Evolutionary conservation across 2,329 filamentous ascomycete genomes (phyloP), one percentile per base, ranked within the genome.

Genomic region (Talaromyces funiculosus): DNA sequence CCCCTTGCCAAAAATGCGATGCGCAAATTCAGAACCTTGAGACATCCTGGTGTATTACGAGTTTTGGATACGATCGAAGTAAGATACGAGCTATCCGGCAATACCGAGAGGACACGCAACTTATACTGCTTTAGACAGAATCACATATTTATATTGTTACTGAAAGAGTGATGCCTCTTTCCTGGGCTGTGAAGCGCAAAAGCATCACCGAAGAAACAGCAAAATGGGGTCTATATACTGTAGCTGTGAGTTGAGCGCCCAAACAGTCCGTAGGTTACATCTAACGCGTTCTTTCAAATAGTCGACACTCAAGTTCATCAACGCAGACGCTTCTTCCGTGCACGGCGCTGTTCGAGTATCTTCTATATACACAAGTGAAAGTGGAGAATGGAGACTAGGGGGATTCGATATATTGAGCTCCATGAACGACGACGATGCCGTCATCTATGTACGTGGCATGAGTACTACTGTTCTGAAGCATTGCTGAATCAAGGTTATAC

Each of bases 131-230:
- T 45, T 68, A 94, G 89, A 96, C 92, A 70, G 94, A 99, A 66
- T 85, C 90, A 26, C 93, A 94, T 72, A 94, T 99, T 64, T 97
- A 97, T 73, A 92, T 99, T 72, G 92, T 94, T 60, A 97, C 92
- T 24, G 94, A 99, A 78, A 86, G 92, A 65, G 80, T 99, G 9
- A 86, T 87, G 12, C 94, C 94, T 3, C 78, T 99, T 57, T 85
- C 87, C 67, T 97, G 94, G 94, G 88, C 95, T 69, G 87, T 95
- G 51, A 91, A 89, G 78, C 83, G 93, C 67, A 92, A 90, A 78
- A 94, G 90, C 71, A 75, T 97, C 63, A 92, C 86, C 62, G 87
- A 91, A 42, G 94, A 97, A 78, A 97, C 93, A 1, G 85, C 94
- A 53, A 99, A 97, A 85, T 99, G 94, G 94, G 94, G 94, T 0